phyloP scores from a whole-genome alignment of 2,329 filamentous ascomycete species.

The Colletotrichum plurivorum region DNA sequence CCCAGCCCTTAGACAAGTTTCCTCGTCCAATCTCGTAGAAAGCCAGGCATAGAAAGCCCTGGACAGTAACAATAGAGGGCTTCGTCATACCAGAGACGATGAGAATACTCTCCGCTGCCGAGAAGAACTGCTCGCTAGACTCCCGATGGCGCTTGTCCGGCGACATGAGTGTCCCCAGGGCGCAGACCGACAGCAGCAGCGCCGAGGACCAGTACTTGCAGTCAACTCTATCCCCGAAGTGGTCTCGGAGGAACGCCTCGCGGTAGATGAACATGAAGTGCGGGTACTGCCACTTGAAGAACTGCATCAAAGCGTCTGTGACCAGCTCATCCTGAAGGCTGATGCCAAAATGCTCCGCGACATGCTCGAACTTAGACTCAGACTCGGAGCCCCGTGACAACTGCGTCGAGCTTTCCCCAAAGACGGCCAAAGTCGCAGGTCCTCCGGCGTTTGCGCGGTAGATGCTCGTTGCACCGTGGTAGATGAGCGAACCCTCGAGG shows the following conservation, averaged over 20 bases:
- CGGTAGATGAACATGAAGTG: conserved; percentile 51
- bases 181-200: conserved; percentile 45
- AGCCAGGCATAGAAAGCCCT: conserved; percentile 46
- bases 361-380: conserved; percentile 40
- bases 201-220: conserved; percentile 48
- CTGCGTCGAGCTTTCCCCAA: not conserved
- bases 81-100: conserved; percentile 43
- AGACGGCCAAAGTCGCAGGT: not conserved
- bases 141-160: conserved; percentile 7
- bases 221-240: conserved; percentile 40
- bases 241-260: conserved; percentile 44
- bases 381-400: not conserved
- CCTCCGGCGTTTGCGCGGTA: conserved; percentile 41
- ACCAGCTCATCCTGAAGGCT: conserved; percentile 43
- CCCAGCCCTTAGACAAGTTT: conserved; percentile 48
- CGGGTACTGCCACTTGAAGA: conserved; percentile 49
- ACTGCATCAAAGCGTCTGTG: conserved; percentile 41
- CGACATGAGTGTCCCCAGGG: conserved; percentile 43
- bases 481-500: conserved; percentile 40
- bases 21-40: conserved; percentile 48
- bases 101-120: conserved; percentile 45
- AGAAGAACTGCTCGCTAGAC: conserved; percentile 43
- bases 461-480: conserved; percentile 46
- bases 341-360: conserved; percentile 45
- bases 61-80: conserved; percentile 44